Evolutionary conservation across 202 grass and related monocot species (phyloP).

Genomic region (Carex arenaria): DNA sequence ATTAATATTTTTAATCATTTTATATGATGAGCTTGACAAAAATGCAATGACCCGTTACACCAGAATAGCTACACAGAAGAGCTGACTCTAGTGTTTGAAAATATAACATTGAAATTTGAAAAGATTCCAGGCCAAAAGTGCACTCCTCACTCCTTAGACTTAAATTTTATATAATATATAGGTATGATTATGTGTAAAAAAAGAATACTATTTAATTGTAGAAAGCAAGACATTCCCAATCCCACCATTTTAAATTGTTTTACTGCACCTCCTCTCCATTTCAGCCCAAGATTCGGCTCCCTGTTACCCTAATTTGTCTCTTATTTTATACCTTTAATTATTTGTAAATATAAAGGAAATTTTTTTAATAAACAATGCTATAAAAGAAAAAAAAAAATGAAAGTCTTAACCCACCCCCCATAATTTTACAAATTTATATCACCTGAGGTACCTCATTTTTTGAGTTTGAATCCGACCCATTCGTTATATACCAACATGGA

Average conservation of each 20-base stretch:
- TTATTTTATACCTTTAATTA: neutral
- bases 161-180: neutral
- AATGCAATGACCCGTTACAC: neutral
- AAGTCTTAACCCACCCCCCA: too few species aligned
- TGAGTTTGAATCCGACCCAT: too few species aligned
- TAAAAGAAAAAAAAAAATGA: neutral
- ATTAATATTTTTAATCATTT: neutral
- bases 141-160: neutral
- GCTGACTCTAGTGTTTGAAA: neutral
- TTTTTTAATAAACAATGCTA: neutral
- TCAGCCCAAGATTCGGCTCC: too few species aligned
- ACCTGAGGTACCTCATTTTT: too few species aligned
- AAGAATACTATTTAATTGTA: neutral
- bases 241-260: neutral
- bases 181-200: neutral
- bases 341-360: neutral
- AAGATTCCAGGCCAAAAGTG: neutral
- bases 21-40: neutral
- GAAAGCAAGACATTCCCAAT: neutral
- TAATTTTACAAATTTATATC: too few species aligned
- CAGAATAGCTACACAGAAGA: neutral
- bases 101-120: neutral
- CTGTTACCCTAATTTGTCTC: neutral
- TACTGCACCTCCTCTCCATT: neutral
- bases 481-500: too few species aligned